Percentiles rank a stretch among this genome's conserved stretches.
Conservation (phyloP, 2,329 filamentous ascomycete genomes). For the Alternaria dauci region DNA sequence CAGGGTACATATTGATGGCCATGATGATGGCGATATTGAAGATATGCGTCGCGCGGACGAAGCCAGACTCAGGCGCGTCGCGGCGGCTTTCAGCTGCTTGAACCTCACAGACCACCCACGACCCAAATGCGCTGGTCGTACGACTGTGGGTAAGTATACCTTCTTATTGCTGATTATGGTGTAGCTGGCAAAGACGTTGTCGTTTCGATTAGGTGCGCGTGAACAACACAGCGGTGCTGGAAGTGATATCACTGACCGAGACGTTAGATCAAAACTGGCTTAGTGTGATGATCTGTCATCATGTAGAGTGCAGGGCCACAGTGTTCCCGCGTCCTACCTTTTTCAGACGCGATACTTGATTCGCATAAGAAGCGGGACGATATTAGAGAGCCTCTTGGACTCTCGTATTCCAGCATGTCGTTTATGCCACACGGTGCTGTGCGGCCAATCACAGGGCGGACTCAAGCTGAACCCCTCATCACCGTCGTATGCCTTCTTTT, state of each 20-base stretch:
- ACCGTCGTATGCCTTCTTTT: background rate
- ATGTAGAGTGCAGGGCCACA: too few species aligned
- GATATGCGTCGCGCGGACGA: background rate
- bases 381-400: background rate
- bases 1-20: background rate
- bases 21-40: background rate
- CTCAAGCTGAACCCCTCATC: conserved; percentile 1
- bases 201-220: background rate
- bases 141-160: conserved; percentile 1
- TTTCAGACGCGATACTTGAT: background rate
- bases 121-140: conserved; percentile 7
- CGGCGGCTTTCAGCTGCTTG: conserved; percentile 11
- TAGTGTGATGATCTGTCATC: background rate
- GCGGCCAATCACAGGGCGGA: background rate
- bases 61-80: conserved; percentile 9
- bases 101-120: background rate
- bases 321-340: background rate
- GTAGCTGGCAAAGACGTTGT: background rate
- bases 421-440: background rate
- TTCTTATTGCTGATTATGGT: too few species aligned
- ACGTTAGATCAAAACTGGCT: background rate
- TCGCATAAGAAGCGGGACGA: background rate
- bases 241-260: background rate
- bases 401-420: background rate
- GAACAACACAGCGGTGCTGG: background rate